Conservation (phyloP, 495 filamentous ascomycete species). For the Aspergillus coremiiformis region DNA sequence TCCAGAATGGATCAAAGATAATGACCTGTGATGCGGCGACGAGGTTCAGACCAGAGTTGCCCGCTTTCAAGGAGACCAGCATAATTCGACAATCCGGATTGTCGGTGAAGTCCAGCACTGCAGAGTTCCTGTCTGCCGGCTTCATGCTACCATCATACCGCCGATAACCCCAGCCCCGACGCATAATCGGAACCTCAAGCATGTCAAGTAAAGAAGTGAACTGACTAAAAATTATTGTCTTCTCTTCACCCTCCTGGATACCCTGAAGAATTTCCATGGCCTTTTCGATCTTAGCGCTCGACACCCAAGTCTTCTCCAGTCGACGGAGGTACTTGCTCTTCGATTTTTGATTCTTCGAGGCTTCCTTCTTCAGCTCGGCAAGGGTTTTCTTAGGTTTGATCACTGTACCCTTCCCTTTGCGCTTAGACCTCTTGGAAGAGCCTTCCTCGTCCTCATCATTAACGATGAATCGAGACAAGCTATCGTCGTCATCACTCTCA, state of each 20-base stretch:
- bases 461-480: conserved; percentile 53
- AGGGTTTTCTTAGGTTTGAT: conserved; percentile 42
- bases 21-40: conserved; percentile 82
- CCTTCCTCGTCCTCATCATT: conserved; percentile 22
- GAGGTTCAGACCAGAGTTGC: conserved; percentile 87
- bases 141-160: conserved; percentile 89
- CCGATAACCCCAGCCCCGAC: conserved; percentile 54
- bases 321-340: conserved; percentile 60
- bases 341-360: conserved; percentile 50
- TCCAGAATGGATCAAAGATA: conserved; percentile 95
- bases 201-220: conserved; percentile 89
- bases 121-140: conserved; percentile 55
- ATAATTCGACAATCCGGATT: conserved; percentile 61
- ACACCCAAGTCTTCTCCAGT: conserved; percentile 53
- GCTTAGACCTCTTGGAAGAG: conserved; percentile 20
- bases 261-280: neutral
- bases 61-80: conserved; percentile 83
- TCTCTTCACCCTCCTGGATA: conserved; percentile 47
- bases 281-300: neutral
- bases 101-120: conserved; percentile 67
- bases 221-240: conserved; percentile 89
- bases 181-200: conserved; percentile 76
- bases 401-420: conserved; percentile 37
- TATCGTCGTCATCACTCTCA: conserved; percentile 38
- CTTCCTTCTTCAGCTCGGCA: conserved; percentile 59